A percentile compares a stretch with the other conserved stretches of the same genome.
These are phyloP conservation scores for Zangia roseola DNA, from an alignment of 768 basidiomycete species.

Conservation along the genomic window DNA sequence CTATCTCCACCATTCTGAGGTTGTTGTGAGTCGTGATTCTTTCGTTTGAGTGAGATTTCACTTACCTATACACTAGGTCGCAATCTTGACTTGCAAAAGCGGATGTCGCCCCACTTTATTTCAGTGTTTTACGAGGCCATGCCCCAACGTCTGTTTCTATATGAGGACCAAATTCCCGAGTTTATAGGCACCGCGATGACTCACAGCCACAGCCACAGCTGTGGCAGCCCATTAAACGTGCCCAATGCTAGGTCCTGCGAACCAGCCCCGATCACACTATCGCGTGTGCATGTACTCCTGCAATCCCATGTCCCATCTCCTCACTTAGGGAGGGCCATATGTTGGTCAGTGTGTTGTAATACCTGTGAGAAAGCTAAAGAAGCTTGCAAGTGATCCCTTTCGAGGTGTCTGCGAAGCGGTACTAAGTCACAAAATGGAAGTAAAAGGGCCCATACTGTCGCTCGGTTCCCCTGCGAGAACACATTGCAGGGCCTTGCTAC, in stretches of 20 bases:
- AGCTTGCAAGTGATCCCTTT: slow-evolving; percentile 48
- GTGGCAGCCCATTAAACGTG: no score
- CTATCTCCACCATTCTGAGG: slow-evolving; percentile 73
- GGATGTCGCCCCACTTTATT: slow-evolving; percentile 56
- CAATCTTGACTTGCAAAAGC: slow-evolving; percentile 51
- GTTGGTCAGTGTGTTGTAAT: slow-evolving; percentile 74
- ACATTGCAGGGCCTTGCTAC: slow-evolving; percentile 66
- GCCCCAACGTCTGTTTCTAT: slow-evolving; percentile 74
- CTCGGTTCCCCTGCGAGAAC: slow-evolving; percentile 86
- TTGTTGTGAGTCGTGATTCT: slow-evolving; percentile 2
- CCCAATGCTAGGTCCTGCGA: slow-evolving; percentile 83
- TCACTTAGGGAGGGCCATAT: slow-evolving; percentile 54
- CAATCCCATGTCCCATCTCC: slow-evolving; percentile 62
- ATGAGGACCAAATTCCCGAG: slow-evolving; percentile 74
- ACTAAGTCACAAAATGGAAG: slow-evolving; percentile 62
- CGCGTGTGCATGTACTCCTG: slow-evolving; percentile 67
- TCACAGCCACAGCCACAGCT: no score
- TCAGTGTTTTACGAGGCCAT: slow-evolving; percentile 19
- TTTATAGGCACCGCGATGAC: slow-evolving; percentile 66
- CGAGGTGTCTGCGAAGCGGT: slow-evolving; percentile 44
- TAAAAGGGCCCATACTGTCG: slow-evolving; percentile 79
- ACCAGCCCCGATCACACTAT: slow-evolving; percentile 60
- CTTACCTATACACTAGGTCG: slow-evolving; percentile 53
- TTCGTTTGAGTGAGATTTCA: background rate
- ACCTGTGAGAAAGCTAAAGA: slow-evolving; percentile 55